phyloP scores from a whole-genome alignment of 1,284 basidiomycete genomes.

The Fomitopsis pinicola region DNA sequence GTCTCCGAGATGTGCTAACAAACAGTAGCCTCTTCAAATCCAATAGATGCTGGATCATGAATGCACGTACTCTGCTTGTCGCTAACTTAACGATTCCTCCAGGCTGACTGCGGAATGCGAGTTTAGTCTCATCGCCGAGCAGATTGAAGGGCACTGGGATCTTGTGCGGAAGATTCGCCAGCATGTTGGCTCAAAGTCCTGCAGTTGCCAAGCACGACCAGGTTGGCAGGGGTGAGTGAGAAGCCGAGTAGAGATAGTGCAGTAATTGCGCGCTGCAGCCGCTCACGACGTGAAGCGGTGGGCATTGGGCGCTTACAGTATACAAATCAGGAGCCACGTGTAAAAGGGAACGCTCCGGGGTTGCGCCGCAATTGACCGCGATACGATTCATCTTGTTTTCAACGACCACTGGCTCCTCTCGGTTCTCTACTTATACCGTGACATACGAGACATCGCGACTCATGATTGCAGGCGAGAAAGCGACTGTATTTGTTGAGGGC shows the following conservation, averaged over 20 bases:
- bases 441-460: too few relatives aligned
- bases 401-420: too few relatives aligned
- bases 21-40: slow-evolving; percentile 1
- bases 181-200: slow-evolving; percentile 19
- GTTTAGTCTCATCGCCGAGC: slow-evolving; percentile 83
- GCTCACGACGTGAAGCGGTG: neutral
- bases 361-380: too few relatives aligned
- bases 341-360: too few relatives aligned
- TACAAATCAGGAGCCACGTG: too few relatives aligned
- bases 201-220: neutral
- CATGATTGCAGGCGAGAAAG: too few relatives aligned
- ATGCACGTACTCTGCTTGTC: slow-evolving; percentile 57
- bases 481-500: too few relatives aligned
- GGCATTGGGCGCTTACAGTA: too few relatives aligned
- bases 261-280: neutral
- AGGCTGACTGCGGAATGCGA: slow-evolving; percentile 80
- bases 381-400: too few relatives aligned
- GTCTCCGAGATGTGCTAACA: slow-evolving; percentile 64
- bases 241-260: neutral
- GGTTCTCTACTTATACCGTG: too few relatives aligned
- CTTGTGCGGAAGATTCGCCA: slow-evolving; percentile 61
- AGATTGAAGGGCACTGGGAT: slow-evolving; percentile 75
- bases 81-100: slow-evolving; percentile 75
- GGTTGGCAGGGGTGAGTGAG: neutral
- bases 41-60: neutral